Percentiles rank a stretch among this genome's conserved stretches.
phyloP scores from a whole-genome alignment of 305 asterid genomes.

The Fraxinus floribunda region DNA sequence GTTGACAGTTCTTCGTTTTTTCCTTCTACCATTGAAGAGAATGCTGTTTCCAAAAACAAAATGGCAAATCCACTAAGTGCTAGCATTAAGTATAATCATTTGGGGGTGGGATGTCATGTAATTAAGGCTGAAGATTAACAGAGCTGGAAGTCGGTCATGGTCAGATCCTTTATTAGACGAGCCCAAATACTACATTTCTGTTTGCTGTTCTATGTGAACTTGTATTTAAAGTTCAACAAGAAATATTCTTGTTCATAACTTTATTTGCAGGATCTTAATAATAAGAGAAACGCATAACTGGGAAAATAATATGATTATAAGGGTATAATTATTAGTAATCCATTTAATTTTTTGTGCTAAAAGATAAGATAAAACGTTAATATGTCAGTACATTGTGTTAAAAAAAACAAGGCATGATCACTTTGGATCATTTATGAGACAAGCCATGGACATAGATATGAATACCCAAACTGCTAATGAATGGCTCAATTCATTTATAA shows the following conservation, averaged over 20 bases:
- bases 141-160: neutral
- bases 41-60: conserved; percentile 57
- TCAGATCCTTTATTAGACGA: neutral
- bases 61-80: conserved; percentile 2
- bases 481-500: conserved; percentile 7
- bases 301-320: neutral
- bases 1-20: conserved; percentile 86
- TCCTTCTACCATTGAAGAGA: conserved; percentile 94
- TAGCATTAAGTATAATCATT: neutral
- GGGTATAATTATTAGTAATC: neutral
- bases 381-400: neutral
- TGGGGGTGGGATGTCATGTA: conserved; percentile 4
- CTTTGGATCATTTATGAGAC: neutral
- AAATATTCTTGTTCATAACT: neutral
- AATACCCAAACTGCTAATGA: conserved; percentile 19
- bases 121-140: neutral
- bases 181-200: neutral
- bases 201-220: neutral
- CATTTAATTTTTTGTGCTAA: neutral
- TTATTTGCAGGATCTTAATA: neutral
- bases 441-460: conserved; percentile 7
- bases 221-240: neutral
- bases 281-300: neutral
- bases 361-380: neutral
- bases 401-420: neutral